Evolutionary conservation across 441 rosid species (phyloP).

Genomic region (Eutrema salsugineum): DNA sequence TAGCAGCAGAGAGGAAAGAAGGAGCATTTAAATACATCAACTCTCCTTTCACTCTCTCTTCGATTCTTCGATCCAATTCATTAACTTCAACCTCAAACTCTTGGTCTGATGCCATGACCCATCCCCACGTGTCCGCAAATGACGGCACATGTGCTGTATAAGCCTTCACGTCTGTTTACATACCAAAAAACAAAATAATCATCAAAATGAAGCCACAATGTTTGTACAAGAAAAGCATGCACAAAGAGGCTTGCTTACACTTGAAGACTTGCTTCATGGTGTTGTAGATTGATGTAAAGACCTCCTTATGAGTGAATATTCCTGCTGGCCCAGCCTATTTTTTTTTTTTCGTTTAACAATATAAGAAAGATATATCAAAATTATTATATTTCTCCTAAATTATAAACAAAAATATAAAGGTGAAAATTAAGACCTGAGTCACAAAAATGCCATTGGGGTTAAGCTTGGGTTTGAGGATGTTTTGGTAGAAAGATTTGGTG

Average conservation of each 20-base stretch:
- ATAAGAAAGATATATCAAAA: not conserved
- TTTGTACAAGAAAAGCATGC: not conserved
- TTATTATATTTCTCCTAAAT: not conserved
- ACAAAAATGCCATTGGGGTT: conserved; percentile 75
- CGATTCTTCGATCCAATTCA: conserved; percentile 70
- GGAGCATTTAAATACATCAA: conserved; percentile 70
- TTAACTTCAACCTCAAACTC: conserved; percentile 51
- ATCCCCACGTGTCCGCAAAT: conserved; percentile 97
- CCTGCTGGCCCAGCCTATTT: conserved; percentile 95
- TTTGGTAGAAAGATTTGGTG: conserved; percentile 84
- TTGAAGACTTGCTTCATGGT: conserved; percentile 91
- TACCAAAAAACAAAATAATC: not conserved
- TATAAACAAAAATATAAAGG: not conserved
- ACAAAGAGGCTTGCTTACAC: conserved; percentile 39
- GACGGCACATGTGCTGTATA: conserved; percentile 97
- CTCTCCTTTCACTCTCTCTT: conserved; percentile 64
- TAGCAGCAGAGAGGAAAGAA: conserved; percentile 70
- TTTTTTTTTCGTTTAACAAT: not conserved
- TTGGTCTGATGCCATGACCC: conserved; percentile 96
- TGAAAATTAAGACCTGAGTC: conserved; percentile 57
- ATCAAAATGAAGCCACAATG: not conserved
- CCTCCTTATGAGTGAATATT: conserved; percentile 88
- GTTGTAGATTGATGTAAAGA: conserved; percentile 84
- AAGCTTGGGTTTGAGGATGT: conserved; percentile 76
- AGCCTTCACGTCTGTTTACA: conserved; percentile 70